Percentiles rank a stretch among this genome's conserved stretches.
Evolutionary conservation across 2,329 filamentous ascomycete species (phyloP).

Genomic region (Parascedosporium putredinis): DNA sequence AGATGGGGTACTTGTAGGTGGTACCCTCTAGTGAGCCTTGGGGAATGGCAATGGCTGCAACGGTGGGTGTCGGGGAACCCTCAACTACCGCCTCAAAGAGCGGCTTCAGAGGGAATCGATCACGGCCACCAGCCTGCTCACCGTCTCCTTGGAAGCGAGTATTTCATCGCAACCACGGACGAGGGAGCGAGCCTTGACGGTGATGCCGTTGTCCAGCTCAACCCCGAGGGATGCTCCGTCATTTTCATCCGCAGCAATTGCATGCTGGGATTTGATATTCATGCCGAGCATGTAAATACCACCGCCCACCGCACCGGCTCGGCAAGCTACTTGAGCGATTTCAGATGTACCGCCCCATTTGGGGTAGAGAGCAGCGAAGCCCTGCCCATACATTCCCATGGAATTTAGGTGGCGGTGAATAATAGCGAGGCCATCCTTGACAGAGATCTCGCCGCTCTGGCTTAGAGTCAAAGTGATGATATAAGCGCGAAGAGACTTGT

Average conservation of each 20-base stretch:
- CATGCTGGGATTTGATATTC: slow-evolving; percentile 39
- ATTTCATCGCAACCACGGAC: slow-evolving; percentile 32
- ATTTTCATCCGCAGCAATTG: slow-evolving; percentile 10
- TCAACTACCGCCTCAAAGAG: slow-evolving; percentile 66
- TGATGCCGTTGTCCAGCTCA: slow-evolving; percentile 45
- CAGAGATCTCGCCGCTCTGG: slow-evolving; percentile 51
- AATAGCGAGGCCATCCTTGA: slow-evolving; percentile 55
- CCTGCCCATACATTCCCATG: slow-evolving; percentile 76
- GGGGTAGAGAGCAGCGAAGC: slow-evolving; percentile 80
- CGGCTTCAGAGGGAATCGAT: slow-evolving; percentile 53
- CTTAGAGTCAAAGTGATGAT: slow-evolving; percentile 62
- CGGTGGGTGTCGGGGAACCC: slow-evolving; percentile 64
- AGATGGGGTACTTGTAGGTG: slow-evolving; percentile 35
- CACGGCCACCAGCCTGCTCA: slow-evolving; percentile 57
- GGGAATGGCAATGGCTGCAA: slow-evolving; percentile 60
- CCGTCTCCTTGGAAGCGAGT: slow-evolving; percentile 11
- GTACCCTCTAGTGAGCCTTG: slow-evolving; percentile 32
- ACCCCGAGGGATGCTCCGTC: slow-evolving; percentile 27
- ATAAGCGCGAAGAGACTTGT: slow-evolving; percentile 53
- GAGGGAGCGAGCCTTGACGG: slow-evolving; percentile 43
- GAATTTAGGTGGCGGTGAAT: slow-evolving; percentile 76
- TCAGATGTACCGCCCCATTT: slow-evolving; percentile 91
- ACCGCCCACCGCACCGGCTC: slow-evolving; percentile 82
- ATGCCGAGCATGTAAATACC: slow-evolving; percentile 79
- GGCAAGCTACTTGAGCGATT: slow-evolving; percentile 82